Percentiles rank a stretch among this genome's conserved stretches.
phyloP scores from a whole-genome alignment of 2,329 filamentous ascomycete species.

The Sphaceloma murrayae region DNA sequence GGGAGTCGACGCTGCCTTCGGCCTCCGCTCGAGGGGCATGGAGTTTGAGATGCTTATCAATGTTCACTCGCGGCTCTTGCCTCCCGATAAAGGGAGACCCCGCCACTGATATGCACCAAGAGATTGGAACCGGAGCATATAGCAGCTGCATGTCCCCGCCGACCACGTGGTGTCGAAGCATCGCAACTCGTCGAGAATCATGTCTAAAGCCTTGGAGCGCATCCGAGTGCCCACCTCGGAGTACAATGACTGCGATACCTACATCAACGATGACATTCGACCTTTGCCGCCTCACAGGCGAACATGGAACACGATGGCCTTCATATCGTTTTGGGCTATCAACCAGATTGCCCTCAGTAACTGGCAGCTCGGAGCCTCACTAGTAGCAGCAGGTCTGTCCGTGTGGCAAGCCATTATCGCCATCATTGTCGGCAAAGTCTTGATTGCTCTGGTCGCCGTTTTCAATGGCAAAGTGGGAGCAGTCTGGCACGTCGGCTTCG shows the following conservation, averaged over 20 bases:
- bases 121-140: constrained; percentile 9
- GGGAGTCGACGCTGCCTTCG: no score
- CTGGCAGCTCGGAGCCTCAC: constrained; percentile 31
- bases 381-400: constrained; percentile 32
- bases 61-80: neutral
- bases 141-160: neutral
- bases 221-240: constrained; percentile 22
- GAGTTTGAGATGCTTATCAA: constrained; percentile 8
- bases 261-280: constrained; percentile 35
- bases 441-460: constrained; percentile 51
- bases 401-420: constrained; percentile 36
- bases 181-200: no score
- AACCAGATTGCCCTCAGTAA: constrained; percentile 31
- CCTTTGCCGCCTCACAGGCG: constrained; percentile 33
- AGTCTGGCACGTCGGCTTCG: constrained; percentile 46
- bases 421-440: constrained; percentile 37
- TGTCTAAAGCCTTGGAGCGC: constrained; percentile 18
- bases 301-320: constrained; percentile 32
- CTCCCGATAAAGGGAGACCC: neutral
- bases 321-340: constrained; percentile 34
- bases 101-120: constrained; percentile 9
- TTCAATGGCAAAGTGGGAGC: constrained; percentile 44
- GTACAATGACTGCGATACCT: constrained; percentile 26
- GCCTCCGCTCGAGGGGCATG: no score
- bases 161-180: constrained; percentile 5